phyloP scores from a whole-genome alignment of 1,139 yeast species.

The Yamadazyma triangularis region DNA sequence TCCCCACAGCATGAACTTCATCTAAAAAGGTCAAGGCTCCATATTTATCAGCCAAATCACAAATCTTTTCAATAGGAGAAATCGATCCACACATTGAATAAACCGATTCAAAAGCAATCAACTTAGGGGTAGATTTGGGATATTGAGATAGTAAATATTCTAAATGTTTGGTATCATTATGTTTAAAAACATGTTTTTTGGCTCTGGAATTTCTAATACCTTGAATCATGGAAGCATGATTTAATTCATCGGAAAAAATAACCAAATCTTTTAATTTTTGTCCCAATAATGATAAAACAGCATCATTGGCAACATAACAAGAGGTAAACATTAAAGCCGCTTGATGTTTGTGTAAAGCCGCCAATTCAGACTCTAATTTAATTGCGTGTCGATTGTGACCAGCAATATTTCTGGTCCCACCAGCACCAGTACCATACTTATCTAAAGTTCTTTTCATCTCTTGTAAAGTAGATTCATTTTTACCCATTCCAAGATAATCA shows the following conservation, averaged over 20 bases:
- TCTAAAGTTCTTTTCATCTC: constrained; percentile 80
- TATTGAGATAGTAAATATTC: constrained; percentile 73
- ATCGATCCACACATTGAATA: constrained; percentile 99
- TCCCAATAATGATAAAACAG: constrained; percentile 88
- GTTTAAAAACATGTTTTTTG: constrained; percentile 84
- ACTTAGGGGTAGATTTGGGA: constrained; percentile 83
- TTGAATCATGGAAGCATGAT: constrained; percentile 97
- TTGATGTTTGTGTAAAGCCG: constrained; percentile 89
- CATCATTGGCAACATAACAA: constrained; percentile 96
- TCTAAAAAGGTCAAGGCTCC: constrained; percentile 96
- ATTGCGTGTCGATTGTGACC: constrained; percentile 93
- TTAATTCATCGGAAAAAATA: constrained; percentile 85
- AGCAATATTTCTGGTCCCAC: constrained; percentile 98
- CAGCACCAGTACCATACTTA: constrained; percentile 97
- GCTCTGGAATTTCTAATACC: constrained; percentile 93
- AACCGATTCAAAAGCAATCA: constrained; percentile 95
- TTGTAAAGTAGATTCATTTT: constrained; percentile 62
- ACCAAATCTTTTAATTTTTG: constrained; percentile 87
- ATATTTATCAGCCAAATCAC: constrained; percentile 94
- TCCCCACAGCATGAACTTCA: constrained; percentile 98
- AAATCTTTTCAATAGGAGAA: constrained; percentile 86
- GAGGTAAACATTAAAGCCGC: constrained; percentile 94
- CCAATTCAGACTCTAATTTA: constrained; percentile 77
- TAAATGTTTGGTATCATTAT: constrained; percentile 79
- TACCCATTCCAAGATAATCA: constrained; percentile 94